Conservation (phyloP, 768 basidiomycete genomes). For the Hemileccinum rubropunctum region DNA sequence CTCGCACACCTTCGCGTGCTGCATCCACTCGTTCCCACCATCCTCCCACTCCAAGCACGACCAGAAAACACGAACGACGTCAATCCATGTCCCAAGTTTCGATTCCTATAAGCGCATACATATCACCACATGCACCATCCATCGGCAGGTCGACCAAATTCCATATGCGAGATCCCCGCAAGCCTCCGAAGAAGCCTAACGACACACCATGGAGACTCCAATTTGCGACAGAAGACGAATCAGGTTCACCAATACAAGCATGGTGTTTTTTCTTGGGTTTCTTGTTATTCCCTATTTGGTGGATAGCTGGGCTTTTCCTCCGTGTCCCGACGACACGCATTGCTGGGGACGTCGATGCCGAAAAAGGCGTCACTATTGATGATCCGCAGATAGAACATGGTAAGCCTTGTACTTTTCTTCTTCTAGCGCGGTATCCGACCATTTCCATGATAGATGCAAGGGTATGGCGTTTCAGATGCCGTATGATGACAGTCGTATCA, state of each 20-base stretch:
- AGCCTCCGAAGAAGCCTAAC: conserved; percentile 51
- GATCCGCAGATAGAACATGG: conserved; percentile 80
- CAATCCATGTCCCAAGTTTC: conserved; percentile 67
- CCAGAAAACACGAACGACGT: conserved; percentile 35
- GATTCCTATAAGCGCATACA: conserved; percentile 76
- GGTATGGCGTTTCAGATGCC: conserved; percentile 74
- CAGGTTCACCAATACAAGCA: conserved; percentile 56
- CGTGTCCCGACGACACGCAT: conserved; percentile 61
- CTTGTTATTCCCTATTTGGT: conserved; percentile 53
- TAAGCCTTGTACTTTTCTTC: conserved; percentile 33
- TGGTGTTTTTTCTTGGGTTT: conserved; percentile 82
- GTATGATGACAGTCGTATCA: conserved; percentile 65
- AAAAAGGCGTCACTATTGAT: conserved; percentile 72
- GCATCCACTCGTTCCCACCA: conserved; percentile 35
- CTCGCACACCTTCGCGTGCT: conserved; percentile 38
- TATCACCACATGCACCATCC: conserved; percentile 78
- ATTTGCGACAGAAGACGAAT: conserved; percentile 52
- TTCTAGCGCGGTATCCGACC: conserved; percentile 2
- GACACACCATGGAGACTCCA: conserved; percentile 63
- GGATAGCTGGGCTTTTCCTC: conserved; percentile 58
- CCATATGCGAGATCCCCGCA: conserved; percentile 80
- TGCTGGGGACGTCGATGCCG: conserved; percentile 51
- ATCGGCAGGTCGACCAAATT: conserved; percentile 56
- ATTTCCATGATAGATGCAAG: conserved; percentile 51
- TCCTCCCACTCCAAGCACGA: conserved; percentile 23